These are phyloP conservation scores for Malassezia nana DNA, from an alignment of 1,284 basidiomycete genomes.

Conservation along the genomic window DNA sequence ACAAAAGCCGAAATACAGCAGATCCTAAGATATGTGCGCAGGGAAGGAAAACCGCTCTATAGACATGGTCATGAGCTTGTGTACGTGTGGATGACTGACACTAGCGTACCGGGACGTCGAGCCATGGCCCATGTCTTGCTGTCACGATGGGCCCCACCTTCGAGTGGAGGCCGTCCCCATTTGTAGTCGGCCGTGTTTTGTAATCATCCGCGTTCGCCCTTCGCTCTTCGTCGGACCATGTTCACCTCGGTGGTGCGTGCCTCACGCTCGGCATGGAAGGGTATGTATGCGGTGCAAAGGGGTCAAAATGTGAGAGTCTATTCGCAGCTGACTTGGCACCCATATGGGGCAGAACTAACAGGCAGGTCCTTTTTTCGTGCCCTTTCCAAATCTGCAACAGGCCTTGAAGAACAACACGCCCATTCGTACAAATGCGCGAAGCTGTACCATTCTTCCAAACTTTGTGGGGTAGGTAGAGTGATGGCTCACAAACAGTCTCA, in stretches of 20 bases:
- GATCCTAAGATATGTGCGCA: background rate
- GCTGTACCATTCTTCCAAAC: conserved; percentile 78
- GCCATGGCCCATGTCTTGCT: conserved; percentile 10
- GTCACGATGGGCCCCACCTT: background rate
- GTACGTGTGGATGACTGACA: conserved; percentile 4
- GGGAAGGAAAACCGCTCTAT: background rate
- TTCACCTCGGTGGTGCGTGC: conserved; percentile 3
- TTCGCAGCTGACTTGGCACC: background rate
- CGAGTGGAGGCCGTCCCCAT: background rate
- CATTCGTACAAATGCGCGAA: conserved; percentile 76
- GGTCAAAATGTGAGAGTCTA: background rate
- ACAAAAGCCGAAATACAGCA: background rate
- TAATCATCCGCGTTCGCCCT: background rate
- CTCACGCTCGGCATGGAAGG: conserved; percentile 24
- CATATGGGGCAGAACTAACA: background rate
- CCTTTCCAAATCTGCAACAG: conserved; percentile 79
- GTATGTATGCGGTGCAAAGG: conserved; percentile 7
- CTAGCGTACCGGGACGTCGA: conserved; percentile 8
- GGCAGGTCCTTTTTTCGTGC: conserved; percentile 77
- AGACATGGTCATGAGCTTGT: background rate
- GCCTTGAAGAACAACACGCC: conserved; percentile 72
- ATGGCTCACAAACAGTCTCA: conserved; percentile 51
- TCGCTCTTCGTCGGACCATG: conserved; percentile 12
- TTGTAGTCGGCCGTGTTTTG: background rate
- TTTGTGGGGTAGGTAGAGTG: conserved; percentile 41